These are phyloP conservation scores for Boletus sp. DNA, from an alignment of 768 basidiomycete genomes.

Conservation along the genomic window DNA sequence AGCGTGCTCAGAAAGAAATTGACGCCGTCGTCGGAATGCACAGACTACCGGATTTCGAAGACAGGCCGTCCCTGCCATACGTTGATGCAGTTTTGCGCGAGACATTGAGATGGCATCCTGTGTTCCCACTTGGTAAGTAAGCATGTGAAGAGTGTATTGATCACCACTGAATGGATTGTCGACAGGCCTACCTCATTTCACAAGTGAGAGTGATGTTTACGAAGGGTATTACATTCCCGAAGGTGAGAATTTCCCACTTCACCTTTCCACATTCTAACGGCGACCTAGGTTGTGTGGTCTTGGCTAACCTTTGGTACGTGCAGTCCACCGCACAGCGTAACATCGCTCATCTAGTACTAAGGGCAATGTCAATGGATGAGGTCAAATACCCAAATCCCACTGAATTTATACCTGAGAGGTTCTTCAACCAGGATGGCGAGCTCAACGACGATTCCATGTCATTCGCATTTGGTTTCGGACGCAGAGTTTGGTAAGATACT, in stretches of 20 bases:
- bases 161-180: neutral
- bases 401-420: conserved; percentile 32
- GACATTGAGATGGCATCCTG: conserved; percentile 34
- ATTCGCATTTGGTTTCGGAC: conserved; percentile 30
- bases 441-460: conserved; percentile 24
- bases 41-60: conserved; percentile 28
- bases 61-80: conserved; percentile 31
- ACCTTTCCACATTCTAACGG: conserved; percentile 11
- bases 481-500: conserved; percentile 25
- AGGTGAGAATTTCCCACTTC: conserved; percentile 11
- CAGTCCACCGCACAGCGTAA: neutral
- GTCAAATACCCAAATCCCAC: conserved; percentile 24
- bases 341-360: conserved; percentile 11
- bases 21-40: conserved; percentile 30
- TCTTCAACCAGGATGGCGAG: conserved; percentile 22
- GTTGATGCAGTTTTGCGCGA: conserved; percentile 35
- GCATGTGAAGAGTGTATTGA: neutral
- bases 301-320: conserved; percentile 31
- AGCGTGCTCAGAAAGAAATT: conserved; percentile 34
- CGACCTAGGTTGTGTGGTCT: conserved; percentile 27
- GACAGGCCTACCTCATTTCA: conserved; percentile 31
- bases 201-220: conserved; percentile 26
- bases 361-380: conserved; percentile 32
- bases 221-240: conserved; percentile 26
- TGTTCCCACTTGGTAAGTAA: conserved; percentile 30